Evolutionary conservation across 345 rosid genomes (phyloP), one percentile per base, ranked within the genome.

Genomic region (Boechera divaricarpa): DNA sequence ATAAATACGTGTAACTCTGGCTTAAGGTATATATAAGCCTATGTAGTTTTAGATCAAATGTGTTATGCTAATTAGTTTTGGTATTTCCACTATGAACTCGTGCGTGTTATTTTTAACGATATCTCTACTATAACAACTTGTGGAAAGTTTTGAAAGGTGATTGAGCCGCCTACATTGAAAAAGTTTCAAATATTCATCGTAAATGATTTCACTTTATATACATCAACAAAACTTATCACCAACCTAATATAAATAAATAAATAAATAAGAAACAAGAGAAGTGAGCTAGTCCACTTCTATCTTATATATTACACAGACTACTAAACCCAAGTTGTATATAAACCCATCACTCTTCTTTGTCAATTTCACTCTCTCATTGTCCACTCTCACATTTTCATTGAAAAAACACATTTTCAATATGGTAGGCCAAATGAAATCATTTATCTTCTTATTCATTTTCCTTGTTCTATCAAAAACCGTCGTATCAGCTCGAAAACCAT

Each of bases 151-250:
- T 52, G 24, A 29, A 68, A 68, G 63, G 79, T 69, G 63, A 69
- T 53, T 15, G 39, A 76, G 75, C 75, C 80, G 75, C 75, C 80
- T 51, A 67, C 12, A 12, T 76, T 68, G 79, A 76, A 68, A 68
- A 48, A 51, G 16, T 60, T 60, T 49, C 26, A 54, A 10, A 42
- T 54, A 32, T 64, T 64, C 69, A 52, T 38, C 9, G 54, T 51
- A 31, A 52, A 48, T 32, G 39, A 52, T 60, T 48, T 55, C 55
- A 67, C 58, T 55, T 31, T 36, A 9, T 57, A 4, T n/a, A 10
- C 10, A 61, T 21, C 35, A 42, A 63, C 24, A 61, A 69, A 39
- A 72, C 69, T 41, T 54, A 53, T 44, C 80, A 63, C 71, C 59
- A 69, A 52, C 55, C 55, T 47, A 61, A 36, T n/a, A n/a, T 18